Base-by-base conservation (phyloP, 306 rosid species). In the Purshia tridentata region DNA sequence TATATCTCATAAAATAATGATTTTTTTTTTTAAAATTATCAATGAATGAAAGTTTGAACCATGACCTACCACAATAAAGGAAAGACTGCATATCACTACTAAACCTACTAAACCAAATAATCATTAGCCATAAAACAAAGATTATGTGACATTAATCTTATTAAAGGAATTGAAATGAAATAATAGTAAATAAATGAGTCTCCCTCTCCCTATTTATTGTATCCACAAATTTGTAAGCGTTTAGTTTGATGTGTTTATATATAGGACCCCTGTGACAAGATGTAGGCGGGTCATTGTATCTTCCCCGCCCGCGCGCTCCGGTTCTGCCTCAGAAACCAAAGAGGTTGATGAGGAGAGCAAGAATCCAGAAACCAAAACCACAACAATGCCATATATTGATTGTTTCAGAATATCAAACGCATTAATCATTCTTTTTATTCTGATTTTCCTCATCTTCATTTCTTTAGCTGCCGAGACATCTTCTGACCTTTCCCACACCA, bases 371-470 rank as follows among this genome's bases (percentile, higher is more conserved):
- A 22, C 73, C 85, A 67, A 72, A 48, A 19, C 20, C 65, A 29
- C 47, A 77, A 78, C 53, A 22, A 84, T 91, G 96, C 46, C 54
- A 19, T 57, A 29, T 29, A 29, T 1, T 29, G 2, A 29, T 29
- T 29, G 71, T 72, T 61, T 74, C 60, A 74, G 80, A 29, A 29
- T 29, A 51, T 39, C 86, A 56, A 73, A 46, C 61, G 59, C 65
- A 5, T 15, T 54, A 48, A 76, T 50, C 41, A 3, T 67, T 19
- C 39, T 72, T 57, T 42, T 59, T 9, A 63, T 80, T 23, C 51
- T 71, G 35, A 15, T 72, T 46, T 64, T 11, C 13, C 8, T 81
- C 35, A 29, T 29, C 58, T 23, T 73, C 50, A 16, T 81, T 52
- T 46, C 48, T 49, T 51, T 86, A n/a, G 47, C 57, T 3, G 13